phyloP scores from a whole-genome alignment of 768 basidiomycete species.

The Kwoniella sp. region DNA sequence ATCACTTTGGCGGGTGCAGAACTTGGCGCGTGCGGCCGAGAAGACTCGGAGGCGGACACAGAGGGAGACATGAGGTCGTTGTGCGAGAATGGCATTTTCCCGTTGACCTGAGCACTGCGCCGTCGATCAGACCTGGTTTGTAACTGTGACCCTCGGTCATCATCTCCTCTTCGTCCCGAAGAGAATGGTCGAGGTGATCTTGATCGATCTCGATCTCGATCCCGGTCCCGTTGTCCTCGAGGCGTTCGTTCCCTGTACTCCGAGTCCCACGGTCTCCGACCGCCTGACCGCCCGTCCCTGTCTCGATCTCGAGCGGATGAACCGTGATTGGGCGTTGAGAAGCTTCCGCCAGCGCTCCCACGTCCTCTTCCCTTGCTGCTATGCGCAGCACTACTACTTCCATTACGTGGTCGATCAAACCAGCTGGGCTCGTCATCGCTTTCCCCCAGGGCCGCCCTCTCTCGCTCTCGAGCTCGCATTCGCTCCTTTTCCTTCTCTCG shows the following conservation, averaged over 20 bases:
- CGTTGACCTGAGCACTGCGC: not conserved
- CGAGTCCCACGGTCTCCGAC: conserved; percentile 28
- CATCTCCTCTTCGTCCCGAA: not conserved
- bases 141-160: not conserved
- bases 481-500: conserved; percentile 34
- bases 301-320: not conserved
- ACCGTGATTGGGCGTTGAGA: conserved; percentile 16
- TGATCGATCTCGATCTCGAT: conserved; percentile 17
- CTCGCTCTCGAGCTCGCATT: conserved; percentile 11
- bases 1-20: conserved; percentile 34
- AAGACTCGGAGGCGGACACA: not conserved
- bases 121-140: conserved; percentile 1
- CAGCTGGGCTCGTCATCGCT: conserved; percentile 34
- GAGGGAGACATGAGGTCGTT: conserved; percentile 29
- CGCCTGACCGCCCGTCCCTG: conserved; percentile 5
- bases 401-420: conserved; percentile 9
- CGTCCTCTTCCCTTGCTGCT: conserved; percentile 7
- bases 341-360: conserved; percentile 16
- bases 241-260: conserved; percentile 22
- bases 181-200: conserved; percentile 7
- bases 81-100: conserved; percentile 30
- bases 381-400: not conserved
- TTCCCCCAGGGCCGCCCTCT: conserved; percentile 9
- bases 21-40: conserved; percentile 4
- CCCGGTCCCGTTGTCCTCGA: not conserved